phyloP scores from a whole-genome alignment of 2,329 filamentous ascomycete species.

The Paecilomyces sp. region DNA sequence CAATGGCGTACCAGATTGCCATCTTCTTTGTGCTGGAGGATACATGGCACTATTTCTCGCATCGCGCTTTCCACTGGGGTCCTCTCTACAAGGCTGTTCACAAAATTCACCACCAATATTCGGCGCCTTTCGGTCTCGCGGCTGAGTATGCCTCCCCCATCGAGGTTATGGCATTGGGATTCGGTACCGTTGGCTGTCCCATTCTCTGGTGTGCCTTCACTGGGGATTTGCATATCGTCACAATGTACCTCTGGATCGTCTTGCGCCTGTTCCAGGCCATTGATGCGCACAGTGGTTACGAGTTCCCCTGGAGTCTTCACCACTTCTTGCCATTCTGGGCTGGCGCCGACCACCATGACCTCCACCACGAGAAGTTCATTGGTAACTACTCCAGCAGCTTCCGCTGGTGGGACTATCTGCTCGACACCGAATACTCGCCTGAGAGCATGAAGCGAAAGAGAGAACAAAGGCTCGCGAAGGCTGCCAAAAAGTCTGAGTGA shows the following conservation, averaged over 20 bases:
- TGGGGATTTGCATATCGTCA: constrained; percentile 84
- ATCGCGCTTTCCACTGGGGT: constrained; percentile 88
- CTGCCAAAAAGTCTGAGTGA: constrained; percentile 13
- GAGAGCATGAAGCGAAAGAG: constrained; percentile 79
- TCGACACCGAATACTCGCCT: constrained; percentile 88
- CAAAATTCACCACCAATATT: constrained; percentile 99
- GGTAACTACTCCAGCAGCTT: constrained; percentile 98
- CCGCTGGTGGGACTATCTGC: constrained; percentile 94
- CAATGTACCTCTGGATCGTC: constrained; percentile 96
- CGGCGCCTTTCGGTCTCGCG: constrained; percentile 89
- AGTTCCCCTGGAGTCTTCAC: constrained; percentile 95
- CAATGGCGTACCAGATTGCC: constrained; percentile 83
- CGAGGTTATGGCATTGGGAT: constrained; percentile 88
- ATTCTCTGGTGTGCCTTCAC: constrained; percentile 79
- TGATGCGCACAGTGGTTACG: constrained; percentile 94
- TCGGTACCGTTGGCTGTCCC: constrained; percentile 76
- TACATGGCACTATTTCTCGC: constrained; percentile 96
- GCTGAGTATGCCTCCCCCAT: constrained; percentile 97
- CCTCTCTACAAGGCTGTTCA: constrained; percentile 94
- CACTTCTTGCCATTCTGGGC: constrained; percentile 98
- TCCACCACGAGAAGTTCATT: constrained; percentile 97
- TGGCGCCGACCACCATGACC: constrained; percentile 90
- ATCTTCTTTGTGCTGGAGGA: constrained; percentile 96
- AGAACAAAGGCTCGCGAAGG: constrained; percentile 42
- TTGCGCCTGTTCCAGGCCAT: constrained; percentile 94